Evolutionary conservation across 2,329 filamentous ascomycete genomes (phyloP).

Genomic region (Akanthomyces muscarius): DNA sequence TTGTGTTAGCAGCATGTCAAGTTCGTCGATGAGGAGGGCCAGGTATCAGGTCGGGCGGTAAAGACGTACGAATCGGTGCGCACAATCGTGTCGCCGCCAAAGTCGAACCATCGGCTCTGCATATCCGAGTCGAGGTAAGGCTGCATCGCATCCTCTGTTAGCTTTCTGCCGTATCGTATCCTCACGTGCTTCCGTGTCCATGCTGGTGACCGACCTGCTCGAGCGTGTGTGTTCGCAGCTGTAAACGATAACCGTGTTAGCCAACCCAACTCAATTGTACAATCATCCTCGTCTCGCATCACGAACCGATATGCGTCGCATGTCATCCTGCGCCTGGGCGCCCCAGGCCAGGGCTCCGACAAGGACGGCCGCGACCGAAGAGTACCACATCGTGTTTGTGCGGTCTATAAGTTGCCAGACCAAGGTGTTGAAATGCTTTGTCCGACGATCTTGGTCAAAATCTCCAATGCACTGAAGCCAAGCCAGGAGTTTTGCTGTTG

Average conservation of each 20-base stretch:
- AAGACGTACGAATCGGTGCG: conserved; percentile 60
- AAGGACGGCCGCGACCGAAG: conserved; percentile 44
- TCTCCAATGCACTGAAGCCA: conserved; percentile 1
- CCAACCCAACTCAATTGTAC: not conserved
- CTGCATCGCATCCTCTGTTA: conserved; percentile 42
- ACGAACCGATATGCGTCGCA: conserved; percentile 51
- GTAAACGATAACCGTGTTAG: conserved; percentile 26
- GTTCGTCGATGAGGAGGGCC: not conserved
- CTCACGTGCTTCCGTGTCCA: conserved; percentile 22
- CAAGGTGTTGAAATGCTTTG: not conserved
- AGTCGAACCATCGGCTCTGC: conserved; percentile 98
- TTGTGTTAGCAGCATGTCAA: not conserved
- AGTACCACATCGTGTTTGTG: conserved; percentile 40
- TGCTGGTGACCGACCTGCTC: conserved; percentile 58
- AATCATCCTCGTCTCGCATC: not conserved
- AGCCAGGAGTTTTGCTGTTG: not conserved
- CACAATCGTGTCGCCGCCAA: conserved; percentile 90
- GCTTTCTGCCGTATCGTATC: conserved; percentile 18
- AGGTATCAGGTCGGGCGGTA: not conserved
- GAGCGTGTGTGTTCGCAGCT: conserved; percentile 86
- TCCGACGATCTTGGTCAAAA: not conserved
- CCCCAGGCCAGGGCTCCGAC: conserved; percentile 49
- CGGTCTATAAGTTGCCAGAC: conserved; percentile 4
- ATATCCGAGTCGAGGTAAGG: conserved; percentile 97
- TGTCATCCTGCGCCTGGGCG: conserved; percentile 46